phyloP scores from a whole-genome alignment of 2,329 filamentous ascomycete genomes.

The Pestalotiopsis sp. region DNA sequence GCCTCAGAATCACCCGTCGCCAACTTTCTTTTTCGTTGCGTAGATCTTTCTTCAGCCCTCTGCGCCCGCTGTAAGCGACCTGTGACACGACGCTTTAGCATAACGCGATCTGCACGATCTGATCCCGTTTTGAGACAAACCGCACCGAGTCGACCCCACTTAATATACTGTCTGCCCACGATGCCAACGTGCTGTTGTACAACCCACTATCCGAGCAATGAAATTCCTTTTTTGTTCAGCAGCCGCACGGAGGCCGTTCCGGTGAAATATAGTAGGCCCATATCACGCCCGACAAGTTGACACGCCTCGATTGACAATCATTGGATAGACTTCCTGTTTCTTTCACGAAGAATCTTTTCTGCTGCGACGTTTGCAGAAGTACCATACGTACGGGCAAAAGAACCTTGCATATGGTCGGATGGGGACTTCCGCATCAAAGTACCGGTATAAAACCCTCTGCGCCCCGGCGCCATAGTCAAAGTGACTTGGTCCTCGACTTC shows the following conservation, averaged over 20 bases:
- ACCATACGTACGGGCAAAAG: background rate
- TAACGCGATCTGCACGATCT: background rate
- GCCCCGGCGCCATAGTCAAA: background rate
- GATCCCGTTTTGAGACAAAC: background rate
- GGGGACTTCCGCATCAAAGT: background rate
- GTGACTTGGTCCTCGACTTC: background rate
- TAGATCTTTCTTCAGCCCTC: background rate
- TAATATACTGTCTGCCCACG: background rate
- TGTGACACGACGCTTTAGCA: too few relatives aligned
- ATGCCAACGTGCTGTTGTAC: background rate
- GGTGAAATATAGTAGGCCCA: background rate
- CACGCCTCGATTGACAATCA: too few relatives aligned
- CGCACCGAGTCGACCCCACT: background rate
- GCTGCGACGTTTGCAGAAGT: background rate
- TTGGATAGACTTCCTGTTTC: too few relatives aligned
- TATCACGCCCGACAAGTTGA: background rate
- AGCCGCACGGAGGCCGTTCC: background rate
- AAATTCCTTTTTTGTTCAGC: background rate
- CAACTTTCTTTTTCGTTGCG: background rate
- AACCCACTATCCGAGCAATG: background rate
- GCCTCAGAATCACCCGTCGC: background rate
- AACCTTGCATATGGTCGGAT: background rate
- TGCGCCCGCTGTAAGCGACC: background rate
- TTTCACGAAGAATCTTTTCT: background rate
- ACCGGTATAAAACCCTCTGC: background rate